Evolutionary conservation across 176 grass and related monocot genomes (phyloP).

Genomic region (Aechmea fasciata): DNA sequence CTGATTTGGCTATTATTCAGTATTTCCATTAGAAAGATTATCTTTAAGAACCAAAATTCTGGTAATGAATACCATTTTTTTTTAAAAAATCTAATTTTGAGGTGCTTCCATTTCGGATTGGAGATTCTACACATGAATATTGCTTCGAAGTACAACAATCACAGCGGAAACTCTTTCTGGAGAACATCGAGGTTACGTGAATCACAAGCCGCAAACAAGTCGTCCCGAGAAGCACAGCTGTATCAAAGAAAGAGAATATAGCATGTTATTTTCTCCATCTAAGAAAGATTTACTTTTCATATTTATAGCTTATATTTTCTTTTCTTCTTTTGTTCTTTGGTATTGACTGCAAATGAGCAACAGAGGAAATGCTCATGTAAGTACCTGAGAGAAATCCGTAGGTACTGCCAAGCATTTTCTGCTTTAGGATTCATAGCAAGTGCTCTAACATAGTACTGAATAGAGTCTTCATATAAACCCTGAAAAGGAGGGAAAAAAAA

Average conservation of each 20-base stretch:
- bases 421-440: slow-evolving; percentile 94
- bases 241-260: slow-evolving; percentile 5
- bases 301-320: neutral
- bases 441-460: slow-evolving; percentile 88
- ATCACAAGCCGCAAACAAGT: slow-evolving; percentile 91
- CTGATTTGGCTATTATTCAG: neutral
- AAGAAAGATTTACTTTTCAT: neutral
- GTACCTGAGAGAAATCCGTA: slow-evolving; percentile 77
- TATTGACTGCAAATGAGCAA: neutral
- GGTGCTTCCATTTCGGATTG: neutral
- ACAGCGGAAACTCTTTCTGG: slow-evolving; percentile 94
- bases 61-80: neutral
- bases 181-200: slow-evolving; percentile 80
- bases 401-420: slow-evolving; percentile 89
- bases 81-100: neutral
- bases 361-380: neutral
- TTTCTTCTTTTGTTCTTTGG: neutral
- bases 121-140: neutral
- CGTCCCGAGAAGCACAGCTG: slow-evolving; percentile 70
- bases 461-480: slow-evolving; percentile 89
- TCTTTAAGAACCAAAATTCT: neutral
- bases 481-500: slow-evolving; percentile 25
- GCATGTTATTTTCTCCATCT: slow-evolving; percentile 5
- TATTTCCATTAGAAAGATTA: neutral
- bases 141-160: slow-evolving; percentile 4